Base-by-base conservation (phyloP, 176 grass and related monocot species). In the Avena insularis region DNA sequence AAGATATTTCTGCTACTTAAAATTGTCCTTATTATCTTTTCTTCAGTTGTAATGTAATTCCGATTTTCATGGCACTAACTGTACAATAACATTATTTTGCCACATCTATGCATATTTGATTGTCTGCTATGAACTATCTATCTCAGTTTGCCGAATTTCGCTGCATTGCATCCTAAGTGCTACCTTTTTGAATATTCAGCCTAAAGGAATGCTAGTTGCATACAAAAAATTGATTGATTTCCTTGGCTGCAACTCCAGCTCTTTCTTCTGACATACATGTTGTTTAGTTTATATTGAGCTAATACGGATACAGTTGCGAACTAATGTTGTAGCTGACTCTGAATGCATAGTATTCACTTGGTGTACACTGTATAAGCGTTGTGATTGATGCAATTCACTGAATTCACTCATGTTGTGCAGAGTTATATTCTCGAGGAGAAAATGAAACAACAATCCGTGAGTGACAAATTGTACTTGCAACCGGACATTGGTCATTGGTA, bases 401-500 rank as follows among this genome's bases (percentile, higher is more conserved):
- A 57, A 57, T 20, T 57, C 54, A 21, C 20, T 94, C 83, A 31
- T 90, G 60, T 91, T 31, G 84, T 71, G 46, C 83, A 98, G 96
- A 82, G 73, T 77, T 98, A 92, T 88, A 91, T 98, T 51, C 82
- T 86, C n/a, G 87, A 98, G 71, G 89, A 94, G 87, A 98, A 93
- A 90, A 63, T 91, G 86, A 96, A 92, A 87, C 92, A 81, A 14
- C 93, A 91, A 83, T 90, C 87, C 16, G 65, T 80, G 49, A 64
- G 87, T 12, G 93, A 96, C 74, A 95, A 92, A 83, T 53, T 87
- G 29, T 82, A 84, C 70, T 86, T 98, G 82, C 92, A 89, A 65
- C 86, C 90, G 6, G 81, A 89, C 73, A 82, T 92, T 59, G 90
- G 85, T 78, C 91, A 94, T 80, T 90, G 93, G 96, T 98, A 98